Base-by-base conservation (phyloP, 164 flowering plant genomes). In the Stephania yunnanensis region DNA sequence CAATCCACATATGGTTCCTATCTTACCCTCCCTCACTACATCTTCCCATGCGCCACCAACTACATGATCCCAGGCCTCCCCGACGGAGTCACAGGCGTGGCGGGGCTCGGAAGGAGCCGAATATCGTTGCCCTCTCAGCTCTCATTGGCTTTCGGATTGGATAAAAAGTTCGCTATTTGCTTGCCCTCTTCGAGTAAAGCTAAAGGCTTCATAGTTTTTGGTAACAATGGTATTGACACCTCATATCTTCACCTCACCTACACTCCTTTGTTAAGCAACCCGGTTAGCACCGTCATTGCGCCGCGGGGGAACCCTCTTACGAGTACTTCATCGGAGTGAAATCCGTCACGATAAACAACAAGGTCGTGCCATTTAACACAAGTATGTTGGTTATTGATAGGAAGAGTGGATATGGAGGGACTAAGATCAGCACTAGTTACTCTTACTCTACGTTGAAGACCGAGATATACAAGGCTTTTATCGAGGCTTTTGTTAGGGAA, bases 381-480 rank as follows among this genome's bases (percentile, higher is more conserved):
- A 45, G 55, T 1, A n/a, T 83, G 10, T 48, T 81, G 45, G 63
- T 78, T 1, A 63, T 75, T 4, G 70, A 68, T n/a, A 58, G 70
- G 17, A 75, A 30, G 17, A 20, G 42, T 10, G 81, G 82, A 2
- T 2, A 25, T 1, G 83, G 82, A 7, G 81, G 85, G 3, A 80
- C 89, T 4, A 78, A 75, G 79, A 79, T 90, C 67, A 85, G 92
- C 80, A 88, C 92, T 1, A 83, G 80, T 0, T 58, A 22, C 12
- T 87, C 93, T 15, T 90, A 88, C 82, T 81, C 89, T 0, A 70
- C 70, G 10, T 74, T 87, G 20, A 77, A 87, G 19, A 70, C 52
- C 75, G 81, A 87, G 1, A 76, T 89, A 19, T 89, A 71, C 83
- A 48, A 45, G 71, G 45, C 64, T 58, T 9, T 58, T 5, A 13